Percentiles rank a stretch among this genome's conserved stretches.
Conservation (phyloP, 2,329 filamentous ascomycete genomes). For the Ascochyta rabiei region DNA sequence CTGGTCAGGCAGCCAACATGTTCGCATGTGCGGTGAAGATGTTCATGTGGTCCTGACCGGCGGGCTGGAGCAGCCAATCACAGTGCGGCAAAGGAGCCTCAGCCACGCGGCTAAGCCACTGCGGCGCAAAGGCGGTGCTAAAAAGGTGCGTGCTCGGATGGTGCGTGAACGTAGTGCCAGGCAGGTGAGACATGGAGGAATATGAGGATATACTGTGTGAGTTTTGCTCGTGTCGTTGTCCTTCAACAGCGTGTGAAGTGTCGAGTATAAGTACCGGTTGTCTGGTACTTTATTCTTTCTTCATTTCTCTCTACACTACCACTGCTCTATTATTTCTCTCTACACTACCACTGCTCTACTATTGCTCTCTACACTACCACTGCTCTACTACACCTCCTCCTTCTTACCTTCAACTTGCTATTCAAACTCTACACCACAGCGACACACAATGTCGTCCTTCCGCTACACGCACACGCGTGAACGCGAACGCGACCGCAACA, state of each 20-base stretch:
- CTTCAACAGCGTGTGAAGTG: not conserved
- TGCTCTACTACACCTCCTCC: not conserved
- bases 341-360: not conserved
- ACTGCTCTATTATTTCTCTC: not conserved
- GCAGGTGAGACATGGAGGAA: constrained; percentile 18
- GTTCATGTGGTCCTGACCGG: constrained; percentile 8
- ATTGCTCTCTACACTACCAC: not conserved
- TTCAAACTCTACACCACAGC: not conserved
- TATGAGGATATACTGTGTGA: constrained; percentile 13
- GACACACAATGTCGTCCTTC: constrained; percentile 34
- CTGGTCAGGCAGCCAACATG: constrained; percentile 13
- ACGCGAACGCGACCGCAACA: constrained; percentile 26
- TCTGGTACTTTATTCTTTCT: not conserved
- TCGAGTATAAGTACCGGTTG: not conserved
- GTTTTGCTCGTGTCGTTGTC: too few relatives aligned
- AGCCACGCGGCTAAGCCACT: constrained; percentile 15
- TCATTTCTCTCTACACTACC: not conserved
- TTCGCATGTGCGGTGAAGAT: constrained; percentile 13
- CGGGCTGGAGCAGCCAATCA: constrained; percentile 9
- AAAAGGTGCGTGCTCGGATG: not conserved
- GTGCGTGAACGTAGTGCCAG: constrained; percentile 11
- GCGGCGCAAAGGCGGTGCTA: constrained; percentile 13
- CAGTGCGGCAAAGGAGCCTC: not conserved
- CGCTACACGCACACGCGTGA: constrained; percentile 30
- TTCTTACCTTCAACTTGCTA: not conserved